Percentiles rank a stretch among this genome's conserved stretches.
Evolutionary conservation across 495 filamentous ascomycete genomes (phyloP).

Genomic region (Echria macrotheca): DNA sequence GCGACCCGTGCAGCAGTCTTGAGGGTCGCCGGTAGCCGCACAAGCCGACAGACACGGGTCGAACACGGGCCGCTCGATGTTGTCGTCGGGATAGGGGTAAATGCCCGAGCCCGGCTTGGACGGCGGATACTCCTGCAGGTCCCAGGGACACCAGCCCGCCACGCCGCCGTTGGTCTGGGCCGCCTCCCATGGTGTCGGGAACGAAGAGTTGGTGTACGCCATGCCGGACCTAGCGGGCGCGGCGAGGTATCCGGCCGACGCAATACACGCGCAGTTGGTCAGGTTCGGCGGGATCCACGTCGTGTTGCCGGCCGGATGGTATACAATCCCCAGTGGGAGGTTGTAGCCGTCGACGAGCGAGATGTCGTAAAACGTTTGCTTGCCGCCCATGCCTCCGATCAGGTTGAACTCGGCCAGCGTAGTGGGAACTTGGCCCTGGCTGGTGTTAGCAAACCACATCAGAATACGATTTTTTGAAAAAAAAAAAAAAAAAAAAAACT

Average conservation of each 20-base stretch:
- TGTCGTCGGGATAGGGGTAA: constrained; percentile 70
- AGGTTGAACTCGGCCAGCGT: constrained; percentile 75
- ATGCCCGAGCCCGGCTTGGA: constrained; percentile 60
- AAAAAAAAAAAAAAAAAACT: constrained; percentile 16
- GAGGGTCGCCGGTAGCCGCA: constrained; percentile 48
- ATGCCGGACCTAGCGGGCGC: constrained; percentile 33
- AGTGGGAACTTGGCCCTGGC: constrained; percentile 59
- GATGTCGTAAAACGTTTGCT: constrained; percentile 74
- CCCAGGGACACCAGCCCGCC: constrained; percentile 71
- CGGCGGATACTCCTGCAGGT: constrained; percentile 60
- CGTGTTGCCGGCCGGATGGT: constrained; percentile 49
- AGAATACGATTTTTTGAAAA: neutral
- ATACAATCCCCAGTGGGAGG: constrained; percentile 63
- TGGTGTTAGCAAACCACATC: neutral
- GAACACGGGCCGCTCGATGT: constrained; percentile 59
- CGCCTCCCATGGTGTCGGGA: constrained; percentile 58
- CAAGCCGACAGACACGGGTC: constrained; percentile 69
- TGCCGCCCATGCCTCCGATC: constrained; percentile 47
- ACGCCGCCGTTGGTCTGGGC: constrained; percentile 44
- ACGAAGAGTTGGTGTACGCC: constrained; percentile 49
- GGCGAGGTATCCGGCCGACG: constrained; percentile 51
- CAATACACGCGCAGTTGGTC: constrained; percentile 69
- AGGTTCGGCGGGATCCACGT: constrained; percentile 62
- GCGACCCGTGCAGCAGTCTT: constrained; percentile 65
- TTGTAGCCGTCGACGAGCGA: constrained; percentile 85